A percentile compares a stretch with the other conserved stretches of the same genome.
These are phyloP conservation scores for Aspergillus sojae DNA, from an alignment of 2,329 filamentous ascomycete genomes.

Conservation along the genomic window DNA sequence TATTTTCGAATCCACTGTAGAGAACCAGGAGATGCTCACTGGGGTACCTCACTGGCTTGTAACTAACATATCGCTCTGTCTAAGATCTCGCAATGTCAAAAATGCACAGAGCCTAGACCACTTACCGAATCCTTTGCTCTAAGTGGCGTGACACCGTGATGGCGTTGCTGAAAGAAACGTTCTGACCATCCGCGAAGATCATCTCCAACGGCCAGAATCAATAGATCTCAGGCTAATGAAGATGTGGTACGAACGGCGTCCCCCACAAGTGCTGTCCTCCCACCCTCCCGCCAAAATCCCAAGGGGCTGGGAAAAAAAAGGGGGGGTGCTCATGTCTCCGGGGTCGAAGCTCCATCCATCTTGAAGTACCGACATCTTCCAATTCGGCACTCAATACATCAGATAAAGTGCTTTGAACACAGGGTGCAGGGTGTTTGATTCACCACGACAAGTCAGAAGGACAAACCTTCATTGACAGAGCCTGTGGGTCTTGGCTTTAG, in stretches of 20 bases:
- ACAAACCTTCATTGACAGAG: conserved; percentile 3
- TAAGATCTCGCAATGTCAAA: background rate
- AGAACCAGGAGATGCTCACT: conserved; percentile 15
- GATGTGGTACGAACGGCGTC: background rate
- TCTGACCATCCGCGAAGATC: conserved; percentile 11
- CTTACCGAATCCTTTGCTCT: background rate
- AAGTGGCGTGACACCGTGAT: conserved; percentile 5
- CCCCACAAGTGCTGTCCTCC: background rate
- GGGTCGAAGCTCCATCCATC: background rate
- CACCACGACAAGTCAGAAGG: background rate
- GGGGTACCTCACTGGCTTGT: conserved; percentile 8
- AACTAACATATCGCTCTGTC: background rate
- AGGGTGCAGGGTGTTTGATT: background rate
- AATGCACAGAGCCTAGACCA: conserved; percentile 3
- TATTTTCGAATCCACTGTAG: conserved; percentile 8
- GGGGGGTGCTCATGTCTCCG: background rate
- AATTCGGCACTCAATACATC: background rate
- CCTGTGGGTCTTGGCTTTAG: conserved; percentile 18
- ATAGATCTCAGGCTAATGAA: conserved; percentile 9
- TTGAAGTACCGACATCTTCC: background rate
- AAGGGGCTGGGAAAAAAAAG: background rate
- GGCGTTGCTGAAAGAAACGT: conserved; percentile 8
- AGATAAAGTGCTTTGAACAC: background rate
- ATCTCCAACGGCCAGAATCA: conserved; percentile 13
- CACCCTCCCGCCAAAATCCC: background rate